Evolutionary conservation across 345 rosid species (phyloP), one percentile per base, ranked within the genome.

Genomic region (Melaleuca alternifolia): DNA sequence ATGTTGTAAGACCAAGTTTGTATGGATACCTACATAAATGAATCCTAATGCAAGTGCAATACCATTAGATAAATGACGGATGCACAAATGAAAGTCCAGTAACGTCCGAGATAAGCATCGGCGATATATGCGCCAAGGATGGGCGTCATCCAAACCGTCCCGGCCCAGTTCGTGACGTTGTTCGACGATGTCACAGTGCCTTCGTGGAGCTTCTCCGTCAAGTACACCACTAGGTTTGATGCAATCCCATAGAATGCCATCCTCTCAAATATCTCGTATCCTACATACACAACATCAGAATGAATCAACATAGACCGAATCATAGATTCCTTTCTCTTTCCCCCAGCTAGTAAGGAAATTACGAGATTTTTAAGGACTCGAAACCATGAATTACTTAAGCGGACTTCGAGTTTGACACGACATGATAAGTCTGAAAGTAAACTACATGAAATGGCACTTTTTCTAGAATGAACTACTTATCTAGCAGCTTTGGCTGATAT

Each of bases 211-310:
- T 91, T 87, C 23, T 16, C 82, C 5, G 93, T 88, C 85, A 94
- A 83, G 79, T 91, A 95, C 79, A 93, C 44, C 79, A 95, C 94
- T 11, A 94, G 76, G 86, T 95, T 95, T 52, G 95, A 84, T 50
- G 91, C 93, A 88, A 95, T 93, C 50, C 98, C 96, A 54, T 93
- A 91, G 85, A 87, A 93, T 11, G 95, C 96, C 94, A 95, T 91
- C 85, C 96, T 92, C 92, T 95, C 98, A 82, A 93, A 93, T 84
- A 92, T 89, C 87, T 94, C 95, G 84, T 94, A 94, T 54, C 89
- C 98, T 95, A 50, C 83, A 79, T 23, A 5, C 16, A 26, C 30
- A 53, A 14, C 9, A 3, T 1, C 10, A 50, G 20, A 41, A 16
- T 4, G 50, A 77, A n/a, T 59, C 6, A 59, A 15, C 48, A 9